Evolutionary conservation across 73 alveolate species (phyloP).

Genomic region (Stentor coeruleus): DNA sequence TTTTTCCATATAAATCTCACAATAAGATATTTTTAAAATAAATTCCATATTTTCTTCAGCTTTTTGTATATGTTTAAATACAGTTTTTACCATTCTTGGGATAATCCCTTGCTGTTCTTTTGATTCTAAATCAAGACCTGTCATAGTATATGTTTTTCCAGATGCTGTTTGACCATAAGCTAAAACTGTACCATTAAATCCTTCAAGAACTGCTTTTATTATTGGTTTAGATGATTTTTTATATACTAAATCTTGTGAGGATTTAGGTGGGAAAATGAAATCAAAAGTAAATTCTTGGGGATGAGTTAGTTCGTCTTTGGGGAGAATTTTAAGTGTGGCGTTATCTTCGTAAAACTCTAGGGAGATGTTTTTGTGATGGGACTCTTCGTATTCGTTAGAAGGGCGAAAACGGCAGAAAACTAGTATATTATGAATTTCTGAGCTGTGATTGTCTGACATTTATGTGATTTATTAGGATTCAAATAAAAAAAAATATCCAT

Average conservation of each 20-base stretch:
- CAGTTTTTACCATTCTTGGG: slow-evolving; percentile 71
- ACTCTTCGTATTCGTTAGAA: no score
- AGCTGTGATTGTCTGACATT: no score
- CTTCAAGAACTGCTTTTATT: slow-evolving; percentile 65
- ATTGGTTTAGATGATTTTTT: slow-evolving; percentile 72
- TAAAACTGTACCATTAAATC: slow-evolving; percentile 70
- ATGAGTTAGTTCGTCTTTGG: no score
- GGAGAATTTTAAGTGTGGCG: no score
- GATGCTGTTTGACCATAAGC: slow-evolving; percentile 75
- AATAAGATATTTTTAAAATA: slow-evolving; percentile 67
- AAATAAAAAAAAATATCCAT: no score
- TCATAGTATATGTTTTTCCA: slow-evolving; percentile 79
- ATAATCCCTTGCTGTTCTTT: slow-evolving; percentile 55
- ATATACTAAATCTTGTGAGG: slow-evolving; percentile 66
- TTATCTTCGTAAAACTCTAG: no score
- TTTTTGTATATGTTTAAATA: slow-evolving; percentile 59
- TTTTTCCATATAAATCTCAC: slow-evolving; percentile 74
- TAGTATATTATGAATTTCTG: no score
- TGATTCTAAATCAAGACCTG: slow-evolving; percentile 64
- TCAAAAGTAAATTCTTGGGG: slow-evolving; percentile 70
- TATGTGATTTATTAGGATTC: no score
- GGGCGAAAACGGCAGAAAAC: no score
- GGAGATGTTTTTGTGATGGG: no score
- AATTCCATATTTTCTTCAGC: slow-evolving; percentile 58
- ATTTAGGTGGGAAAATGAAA: slow-evolving; percentile 58